A percentile compares a stretch with the other conserved stretches of the same genome.
These are phyloP conservation scores for Basipetospora chlamydospora DNA, from an alignment of 2,329 filamentous ascomycete species.

Conservation along the genomic window DNA sequence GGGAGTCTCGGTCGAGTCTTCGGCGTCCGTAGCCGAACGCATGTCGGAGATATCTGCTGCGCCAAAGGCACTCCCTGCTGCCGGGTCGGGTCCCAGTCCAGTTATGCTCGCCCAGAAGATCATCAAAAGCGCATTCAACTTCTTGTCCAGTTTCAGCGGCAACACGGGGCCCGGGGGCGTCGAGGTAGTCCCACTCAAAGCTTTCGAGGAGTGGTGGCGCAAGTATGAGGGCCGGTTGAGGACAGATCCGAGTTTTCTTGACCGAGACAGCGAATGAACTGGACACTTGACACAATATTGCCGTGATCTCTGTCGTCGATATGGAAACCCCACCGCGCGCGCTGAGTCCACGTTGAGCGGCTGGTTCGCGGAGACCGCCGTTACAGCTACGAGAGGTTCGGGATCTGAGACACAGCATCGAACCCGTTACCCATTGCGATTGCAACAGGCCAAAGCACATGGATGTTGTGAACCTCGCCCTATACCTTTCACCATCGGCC, in stretches of 20 bases:
- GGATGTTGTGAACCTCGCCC: no score
- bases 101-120: conserved; percentile 79
- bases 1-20: conserved; percentile 71
- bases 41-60: conserved; percentile 29
- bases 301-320: no score
- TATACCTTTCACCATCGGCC: no score
- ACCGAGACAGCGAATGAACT: conserved; percentile 32
- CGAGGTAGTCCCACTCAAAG: conserved; percentile 85
- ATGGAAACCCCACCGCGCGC: no score
- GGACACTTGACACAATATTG: no score
- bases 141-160: conserved; percentile 73
- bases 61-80: background rate
- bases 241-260: conserved; percentile 76
- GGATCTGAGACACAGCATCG: no score
- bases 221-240: conserved; percentile 87
- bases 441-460: no score
- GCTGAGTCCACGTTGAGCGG: no score
- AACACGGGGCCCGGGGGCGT: conserved; percentile 45
- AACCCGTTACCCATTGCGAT: no score
- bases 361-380: no score
- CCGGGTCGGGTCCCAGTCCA: conserved; percentile 27
- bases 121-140: conserved; percentile 96
- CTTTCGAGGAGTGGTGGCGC: conserved; percentile 94
- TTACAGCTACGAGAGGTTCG: no score
- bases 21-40: conserved; percentile 53